Base-by-base conservation (phyloP, 306 rosid species). In the Glycyrrhiza uralensis region DNA sequence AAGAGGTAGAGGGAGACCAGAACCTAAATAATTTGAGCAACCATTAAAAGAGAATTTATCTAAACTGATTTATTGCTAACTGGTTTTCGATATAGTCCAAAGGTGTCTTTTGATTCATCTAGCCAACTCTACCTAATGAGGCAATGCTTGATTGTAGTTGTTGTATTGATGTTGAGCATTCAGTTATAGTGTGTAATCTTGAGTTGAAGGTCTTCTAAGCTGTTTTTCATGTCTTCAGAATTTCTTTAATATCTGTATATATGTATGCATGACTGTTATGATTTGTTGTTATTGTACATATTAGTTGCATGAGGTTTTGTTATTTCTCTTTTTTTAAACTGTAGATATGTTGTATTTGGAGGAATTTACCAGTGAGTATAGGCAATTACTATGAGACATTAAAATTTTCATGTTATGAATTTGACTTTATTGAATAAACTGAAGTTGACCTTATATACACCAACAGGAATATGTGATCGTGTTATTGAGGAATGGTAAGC, bases 381-480 rank as follows among this genome's bases (percentile, higher is more conserved):
- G 28, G 66, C 26, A 52, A 39, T 39, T 22, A 15, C 10, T 36
- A 23, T 54, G 68, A 5, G 29, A 32, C 55, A 3, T 20, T 46
- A 58, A 52, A 20, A 29, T 1, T 24, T 54, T 45, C 19, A 7
- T 29, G 1, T 29, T 61, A 22, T 30, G 54, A 20, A 49, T 72
- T 20, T 63, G 71, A 64, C 44, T 55, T 80, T 12, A 10, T 70
- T 5, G 17, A 19, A 20, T 70, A 6, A 56, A 79, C 77, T 72
- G 42, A 42, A 79, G 57, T 49, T 50, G 50, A 32, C 7, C 18
- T 58, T 60, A 30, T 68, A 36, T 80, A 42, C 66, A 22, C 59
- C 61, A 80, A 78, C 93, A 94, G 99, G 99, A 95, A 79, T 95
- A 95, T 64, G 96, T 95, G 30, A 84, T 95, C 61, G 99, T 95